Evolutionary conservation across 345 rosid species (phyloP).

Genomic region (Linum trigynum): DNA sequence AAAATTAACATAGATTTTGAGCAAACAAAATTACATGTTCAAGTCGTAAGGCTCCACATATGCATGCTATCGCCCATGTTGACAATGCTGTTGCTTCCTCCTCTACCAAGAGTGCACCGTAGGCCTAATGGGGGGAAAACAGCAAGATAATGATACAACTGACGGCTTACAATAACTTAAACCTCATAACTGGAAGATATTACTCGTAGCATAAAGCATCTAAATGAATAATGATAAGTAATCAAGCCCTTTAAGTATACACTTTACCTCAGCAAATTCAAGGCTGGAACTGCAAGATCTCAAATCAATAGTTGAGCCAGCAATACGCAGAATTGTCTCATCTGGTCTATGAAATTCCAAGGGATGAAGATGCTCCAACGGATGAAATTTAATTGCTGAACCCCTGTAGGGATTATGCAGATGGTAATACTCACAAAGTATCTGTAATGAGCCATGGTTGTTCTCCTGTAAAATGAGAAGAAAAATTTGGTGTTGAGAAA

Average conservation of each 20-base stretch:
- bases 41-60: slow-evolving; percentile 86
- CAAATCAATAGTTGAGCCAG: slow-evolving; percentile 59
- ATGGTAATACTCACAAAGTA: slow-evolving; percentile 65
- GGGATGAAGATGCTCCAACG: slow-evolving; percentile 84
- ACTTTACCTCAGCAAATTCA: slow-evolving; percentile 72
- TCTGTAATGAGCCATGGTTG: slow-evolving; percentile 66
- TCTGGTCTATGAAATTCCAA: slow-evolving; percentile 66
- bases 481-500: background rate
- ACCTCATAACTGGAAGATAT: background rate
- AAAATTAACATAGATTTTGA: background rate
- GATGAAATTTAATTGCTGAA: slow-evolving; percentile 63
- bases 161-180: slow-evolving; percentile 9
- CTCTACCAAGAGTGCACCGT: slow-evolving; percentile 60
- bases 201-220: background rate
- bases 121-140: slow-evolving; percentile 44
- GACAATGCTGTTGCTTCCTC: slow-evolving; percentile 88
- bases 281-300: slow-evolving; percentile 63
- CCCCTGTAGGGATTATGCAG: slow-evolving; percentile 64
- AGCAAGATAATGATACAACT: slow-evolving; percentile 11
- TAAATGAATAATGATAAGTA: background rate
- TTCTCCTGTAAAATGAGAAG: slow-evolving; percentile 46
- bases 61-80: slow-evolving; percentile 79
- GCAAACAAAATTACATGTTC: slow-evolving; percentile 40
- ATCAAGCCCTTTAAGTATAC: background rate
- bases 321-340: slow-evolving; percentile 42